Conservation (phyloP, 2,329 filamentous ascomycete species). For the Cladosporium sphaerospermum region DNA sequence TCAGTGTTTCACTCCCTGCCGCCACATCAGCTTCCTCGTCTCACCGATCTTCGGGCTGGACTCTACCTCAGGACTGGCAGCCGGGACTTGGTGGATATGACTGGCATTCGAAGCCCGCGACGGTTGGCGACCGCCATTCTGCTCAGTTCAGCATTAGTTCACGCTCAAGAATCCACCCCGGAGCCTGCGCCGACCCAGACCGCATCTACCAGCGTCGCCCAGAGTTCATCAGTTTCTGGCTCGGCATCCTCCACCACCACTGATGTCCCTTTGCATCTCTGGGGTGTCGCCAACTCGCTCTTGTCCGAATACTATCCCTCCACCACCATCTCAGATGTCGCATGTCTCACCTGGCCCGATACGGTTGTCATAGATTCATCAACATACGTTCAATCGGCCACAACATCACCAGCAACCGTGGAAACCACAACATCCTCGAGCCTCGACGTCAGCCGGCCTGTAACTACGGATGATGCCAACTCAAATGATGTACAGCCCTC, state of each 20-base stretch:
- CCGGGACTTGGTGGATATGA: neutral
- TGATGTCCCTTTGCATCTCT: conserved; percentile 10
- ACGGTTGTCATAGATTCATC: conserved; percentile 17
- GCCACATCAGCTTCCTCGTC: too few species aligned
- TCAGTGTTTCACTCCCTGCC: too few species aligned
- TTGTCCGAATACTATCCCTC: conserved; percentile 14
- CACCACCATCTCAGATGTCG: conserved; percentile 12
- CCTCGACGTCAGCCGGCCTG: conserved; percentile 8
- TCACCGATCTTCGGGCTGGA: neutral
- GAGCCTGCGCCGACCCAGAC: neutral
- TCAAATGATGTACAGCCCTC: neutral
- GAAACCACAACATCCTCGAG: conserved; percentile 5
- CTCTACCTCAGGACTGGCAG: neutral
- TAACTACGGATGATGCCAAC: neutral
- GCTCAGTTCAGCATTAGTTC: neutral
- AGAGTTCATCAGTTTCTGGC: neutral
- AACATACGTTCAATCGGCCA: conserved; percentile 12
- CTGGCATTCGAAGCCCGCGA: too few species aligned
- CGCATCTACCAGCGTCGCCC: neutral
- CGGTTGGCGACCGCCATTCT: neutral
- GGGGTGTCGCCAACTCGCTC: conserved; percentile 13
- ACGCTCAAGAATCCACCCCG: neutral
- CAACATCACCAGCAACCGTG: neutral
- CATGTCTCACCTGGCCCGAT: conserved; percentile 14
- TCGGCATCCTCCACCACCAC: neutral